These are phyloP conservation scores for Panus rudis DNA, from an alignment of 768 basidiomycete species.

Conservation along the genomic window DNA sequence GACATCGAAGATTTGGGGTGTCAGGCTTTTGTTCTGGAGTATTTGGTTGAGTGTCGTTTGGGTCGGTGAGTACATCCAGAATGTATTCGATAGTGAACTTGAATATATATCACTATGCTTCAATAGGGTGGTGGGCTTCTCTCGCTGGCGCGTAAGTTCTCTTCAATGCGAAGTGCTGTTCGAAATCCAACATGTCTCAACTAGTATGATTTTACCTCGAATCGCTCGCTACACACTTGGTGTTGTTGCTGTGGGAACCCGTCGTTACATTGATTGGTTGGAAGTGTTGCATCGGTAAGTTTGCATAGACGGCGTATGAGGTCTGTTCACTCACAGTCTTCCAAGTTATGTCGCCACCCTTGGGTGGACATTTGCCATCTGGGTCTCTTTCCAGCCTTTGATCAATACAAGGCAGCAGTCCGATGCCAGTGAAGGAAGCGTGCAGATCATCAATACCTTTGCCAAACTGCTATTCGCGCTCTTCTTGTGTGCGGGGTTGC, in stretches of 20 bases:
- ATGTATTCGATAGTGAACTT: not conserved
- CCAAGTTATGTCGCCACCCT: constrained; percentile 57
- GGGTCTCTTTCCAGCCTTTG: constrained; percentile 70
- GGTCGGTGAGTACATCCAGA: constrained; percentile 42
- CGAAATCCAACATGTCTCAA: too few relatives aligned
- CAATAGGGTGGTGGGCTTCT: constrained; percentile 72
- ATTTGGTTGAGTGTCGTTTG: constrained; percentile 79
- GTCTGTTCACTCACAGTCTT: not conserved
- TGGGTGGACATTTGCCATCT: constrained; percentile 56
- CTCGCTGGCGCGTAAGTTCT: constrained; percentile 53
- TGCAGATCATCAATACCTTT: constrained; percentile 45
- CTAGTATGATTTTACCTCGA: constrained; percentile 36
- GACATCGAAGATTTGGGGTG: constrained; percentile 59
- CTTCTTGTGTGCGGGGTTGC: constrained; percentile 58
- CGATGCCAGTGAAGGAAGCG: constrained; percentile 20
- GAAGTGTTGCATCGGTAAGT: constrained; percentile 51
- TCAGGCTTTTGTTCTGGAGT: constrained; percentile 69
- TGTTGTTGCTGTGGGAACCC: constrained; percentile 59
- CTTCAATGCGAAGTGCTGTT: not conserved
- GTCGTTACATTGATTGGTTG: constrained; percentile 78
- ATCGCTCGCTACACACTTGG: constrained; percentile 63
- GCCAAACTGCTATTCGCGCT: constrained; percentile 68
- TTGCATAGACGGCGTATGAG: constrained; percentile 1
- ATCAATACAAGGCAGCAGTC: constrained; percentile 38
- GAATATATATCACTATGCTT: not conserved